Conservation (phyloP, 441 rosid species). For the Adansonia madagascariensis region DNA sequence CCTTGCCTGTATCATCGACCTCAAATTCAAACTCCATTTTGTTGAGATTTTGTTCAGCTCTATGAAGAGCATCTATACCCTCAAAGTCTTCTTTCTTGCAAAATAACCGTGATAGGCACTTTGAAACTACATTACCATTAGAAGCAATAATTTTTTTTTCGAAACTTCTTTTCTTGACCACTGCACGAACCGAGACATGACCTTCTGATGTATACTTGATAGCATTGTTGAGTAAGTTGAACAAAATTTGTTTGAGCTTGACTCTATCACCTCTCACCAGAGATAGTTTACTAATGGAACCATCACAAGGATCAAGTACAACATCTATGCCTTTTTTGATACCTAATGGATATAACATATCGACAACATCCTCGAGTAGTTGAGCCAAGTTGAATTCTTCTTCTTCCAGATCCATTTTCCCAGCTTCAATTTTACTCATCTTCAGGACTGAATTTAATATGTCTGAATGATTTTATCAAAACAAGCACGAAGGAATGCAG, state of each 20-base stretch:
- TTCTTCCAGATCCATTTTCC: conserved; percentile 49
- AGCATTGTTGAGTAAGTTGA: conserved; percentile 57
- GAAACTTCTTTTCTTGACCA: conserved; percentile 42
- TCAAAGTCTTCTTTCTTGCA: conserved; percentile 31
- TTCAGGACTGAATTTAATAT: conserved; percentile 56
- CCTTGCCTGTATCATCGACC: conserved; percentile 63
- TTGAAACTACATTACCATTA: conserved; percentile 28
- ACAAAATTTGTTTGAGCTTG: conserved; percentile 54
- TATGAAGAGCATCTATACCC: conserved; percentile 31
- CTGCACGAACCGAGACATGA: conserved; percentile 50
- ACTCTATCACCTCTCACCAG: conserved; percentile 48
- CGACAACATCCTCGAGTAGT: conserved; percentile 55
- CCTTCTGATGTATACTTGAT: conserved; percentile 61
- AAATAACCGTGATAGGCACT: conserved; percentile 33
- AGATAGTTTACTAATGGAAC: conserved; percentile 41
- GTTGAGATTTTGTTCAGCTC: conserved; percentile 38
- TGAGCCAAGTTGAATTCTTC: conserved; percentile 60
- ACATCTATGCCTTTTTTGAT: conserved; percentile 53
- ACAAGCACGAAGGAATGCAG: background rate
- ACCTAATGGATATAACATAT: conserved; percentile 48
- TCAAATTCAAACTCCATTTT: conserved; percentile 48
- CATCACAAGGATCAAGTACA: conserved; percentile 57
- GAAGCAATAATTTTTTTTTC: conserved; percentile 45
- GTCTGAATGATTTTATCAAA: conserved; percentile 35
- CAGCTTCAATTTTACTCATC: conserved; percentile 59